Percentiles rank a stretch among this genome's conserved stretches.
These are phyloP conservation scores for Phytophthora lateralis DNA, from an alignment of 352 stramenopile genomes.

Conservation along the genomic window DNA sequence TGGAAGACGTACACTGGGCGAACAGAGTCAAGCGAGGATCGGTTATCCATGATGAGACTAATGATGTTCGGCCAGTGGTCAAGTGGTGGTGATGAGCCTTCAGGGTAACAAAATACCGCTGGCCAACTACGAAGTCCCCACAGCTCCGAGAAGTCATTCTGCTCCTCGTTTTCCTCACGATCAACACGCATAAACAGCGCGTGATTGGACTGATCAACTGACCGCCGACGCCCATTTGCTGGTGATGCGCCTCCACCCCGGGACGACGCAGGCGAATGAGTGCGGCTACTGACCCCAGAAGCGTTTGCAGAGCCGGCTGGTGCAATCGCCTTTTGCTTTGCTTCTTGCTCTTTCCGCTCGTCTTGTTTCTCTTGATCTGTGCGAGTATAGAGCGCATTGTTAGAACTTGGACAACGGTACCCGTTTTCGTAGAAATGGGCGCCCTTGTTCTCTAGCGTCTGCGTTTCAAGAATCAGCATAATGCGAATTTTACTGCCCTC, in stretches of 20 bases:
- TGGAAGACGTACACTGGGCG: slow-evolving; percentile 51
- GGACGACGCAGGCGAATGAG: slow-evolving; percentile 37
- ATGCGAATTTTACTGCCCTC: slow-evolving; percentile 56
- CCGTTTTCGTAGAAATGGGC: slow-evolving; percentile 79
- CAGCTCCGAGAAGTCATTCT: slow-evolving; percentile 79
- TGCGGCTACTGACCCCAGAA: slow-evolving; percentile 29
- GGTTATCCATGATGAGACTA: slow-evolving; percentile 89
- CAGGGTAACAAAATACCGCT: slow-evolving; percentile 84
- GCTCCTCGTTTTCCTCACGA: slow-evolving; percentile 63
- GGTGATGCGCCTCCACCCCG: slow-evolving; percentile 27
- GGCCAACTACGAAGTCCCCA: slow-evolving; percentile 83
- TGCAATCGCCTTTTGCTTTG: slow-evolving; percentile 26
- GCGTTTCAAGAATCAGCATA: slow-evolving; percentile 81
- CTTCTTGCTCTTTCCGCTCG: slow-evolving; percentile 30
- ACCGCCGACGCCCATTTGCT: slow-evolving; percentile 31
- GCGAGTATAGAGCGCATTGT: slow-evolving; percentile 42
- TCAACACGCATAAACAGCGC: slow-evolving; percentile 62
- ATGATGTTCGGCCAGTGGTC: slow-evolving; percentile 89
- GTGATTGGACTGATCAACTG: slow-evolving; percentile 35
- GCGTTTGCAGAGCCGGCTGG: slow-evolving; percentile 20
- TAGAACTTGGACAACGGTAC: slow-evolving; percentile 73
- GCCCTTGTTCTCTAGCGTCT: slow-evolving; percentile 76
- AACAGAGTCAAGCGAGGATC: slow-evolving; percentile 53
- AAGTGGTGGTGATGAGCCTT: slow-evolving; percentile 50
- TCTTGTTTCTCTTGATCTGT: slow-evolving; percentile 43